Conservation (phyloP, 2,329 filamentous ascomycete species). For the Nemania diffusa region DNA sequence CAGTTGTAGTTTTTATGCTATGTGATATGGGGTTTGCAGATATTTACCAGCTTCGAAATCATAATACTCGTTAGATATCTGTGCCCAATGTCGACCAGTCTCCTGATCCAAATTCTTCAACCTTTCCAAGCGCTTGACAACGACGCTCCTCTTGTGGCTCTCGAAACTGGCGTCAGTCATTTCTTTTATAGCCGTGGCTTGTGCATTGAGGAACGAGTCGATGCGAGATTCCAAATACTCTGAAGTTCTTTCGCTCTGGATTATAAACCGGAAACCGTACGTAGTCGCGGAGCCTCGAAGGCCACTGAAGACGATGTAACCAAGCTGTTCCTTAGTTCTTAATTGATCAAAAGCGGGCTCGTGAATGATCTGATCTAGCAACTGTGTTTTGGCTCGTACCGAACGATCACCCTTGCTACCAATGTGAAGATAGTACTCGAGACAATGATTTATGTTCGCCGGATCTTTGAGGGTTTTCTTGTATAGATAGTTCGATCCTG, state of each 20-base stretch:
- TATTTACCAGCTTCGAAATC: conserved; percentile 85
- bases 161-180: conserved; percentile 91
- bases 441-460: conserved; percentile 88
- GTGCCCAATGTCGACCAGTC: conserved; percentile 82
- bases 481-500: conserved; percentile 85
- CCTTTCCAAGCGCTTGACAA: conserved; percentile 89
- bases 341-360: conserved; percentile 96
- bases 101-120: conserved; percentile 92
- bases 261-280: conserved; percentile 86
- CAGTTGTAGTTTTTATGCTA: conserved; percentile 22
- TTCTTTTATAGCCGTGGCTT: conserved; percentile 71
- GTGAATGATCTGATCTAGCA: conserved; percentile 89
- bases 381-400: conserved; percentile 78
- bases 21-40: neutral
- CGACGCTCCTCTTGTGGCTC: conserved; percentile 86
- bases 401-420: conserved; percentile 75
- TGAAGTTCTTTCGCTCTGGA: conserved; percentile 90
- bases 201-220: conserved; percentile 80
- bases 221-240: conserved; percentile 88
- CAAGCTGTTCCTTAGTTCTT: conserved; percentile 95
- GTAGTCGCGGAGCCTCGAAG: conserved; percentile 77
- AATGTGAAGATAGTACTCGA: conserved; percentile 80
- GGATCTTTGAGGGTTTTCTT: conserved; percentile 83
- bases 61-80: conserved; percentile 86
- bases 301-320: conserved; percentile 94